phyloP scores from a whole-genome alignment of 1,284 basidiomycete genomes.

The Heliocybe sulcata region DNA sequence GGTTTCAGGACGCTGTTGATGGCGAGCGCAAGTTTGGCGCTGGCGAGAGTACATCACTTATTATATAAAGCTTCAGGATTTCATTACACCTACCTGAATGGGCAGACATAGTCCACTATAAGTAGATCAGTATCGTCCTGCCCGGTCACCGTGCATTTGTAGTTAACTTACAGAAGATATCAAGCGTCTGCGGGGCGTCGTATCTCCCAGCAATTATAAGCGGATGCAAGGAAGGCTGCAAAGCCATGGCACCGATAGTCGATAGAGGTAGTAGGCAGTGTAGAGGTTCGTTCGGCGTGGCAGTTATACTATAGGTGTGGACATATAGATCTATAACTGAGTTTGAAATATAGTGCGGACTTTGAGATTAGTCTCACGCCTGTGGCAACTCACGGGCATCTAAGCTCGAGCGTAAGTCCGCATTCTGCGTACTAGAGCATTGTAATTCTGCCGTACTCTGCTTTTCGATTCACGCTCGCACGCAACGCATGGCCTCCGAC shows the following conservation, averaged over 20 bases:
- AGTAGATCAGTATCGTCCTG: background rate
- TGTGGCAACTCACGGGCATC: background rate
- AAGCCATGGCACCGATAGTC: slow-evolving; percentile 51
- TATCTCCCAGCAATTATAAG: slow-evolving; percentile 63
- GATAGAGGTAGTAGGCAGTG: background rate
- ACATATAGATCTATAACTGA: background rate
- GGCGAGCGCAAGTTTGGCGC: slow-evolving; percentile 54
- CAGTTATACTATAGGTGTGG: background rate
- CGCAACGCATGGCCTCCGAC: background rate
- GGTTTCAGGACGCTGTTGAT: slow-evolving; percentile 59
- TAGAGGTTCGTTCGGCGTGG: background rate
- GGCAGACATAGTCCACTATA: slow-evolving; percentile 83
- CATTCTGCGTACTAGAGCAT: background rate
- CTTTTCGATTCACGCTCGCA: background rate
- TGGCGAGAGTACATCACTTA: slow-evolving; percentile 15
- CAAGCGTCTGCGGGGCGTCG: slow-evolving; percentile 75
- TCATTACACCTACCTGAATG: slow-evolving; percentile 46
- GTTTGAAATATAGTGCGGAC: background rate
- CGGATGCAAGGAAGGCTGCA: slow-evolving; percentile 72
- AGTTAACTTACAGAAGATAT: slow-evolving; percentile 60
- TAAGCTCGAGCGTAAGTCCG: background rate
- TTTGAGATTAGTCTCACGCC: background rate
- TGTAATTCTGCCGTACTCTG: background rate
- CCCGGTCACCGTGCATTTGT: background rate
- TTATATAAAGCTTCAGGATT: background rate